These are phyloP conservation scores for Zasmidium citrigriseum DNA, from an alignment of 2,329 filamentous ascomycete species.

Conservation along the genomic window DNA sequence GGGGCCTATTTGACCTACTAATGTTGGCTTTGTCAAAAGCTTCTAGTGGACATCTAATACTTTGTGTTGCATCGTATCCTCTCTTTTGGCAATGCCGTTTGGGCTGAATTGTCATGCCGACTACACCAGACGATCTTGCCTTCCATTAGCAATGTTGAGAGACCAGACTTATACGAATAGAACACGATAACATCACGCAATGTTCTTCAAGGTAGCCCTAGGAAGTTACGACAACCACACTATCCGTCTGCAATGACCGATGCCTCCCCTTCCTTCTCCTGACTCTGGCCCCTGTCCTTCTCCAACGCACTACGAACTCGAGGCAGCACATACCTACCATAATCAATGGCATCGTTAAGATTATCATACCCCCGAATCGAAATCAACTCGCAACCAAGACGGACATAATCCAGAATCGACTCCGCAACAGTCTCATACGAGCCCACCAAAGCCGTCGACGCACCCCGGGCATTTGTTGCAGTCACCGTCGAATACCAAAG, in stretches of 20 bases:
- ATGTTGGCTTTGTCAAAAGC: too few species aligned
- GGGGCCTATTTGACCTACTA: too few species aligned
- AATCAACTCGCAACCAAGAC: conserved; percentile 58
- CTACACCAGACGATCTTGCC: too few species aligned
- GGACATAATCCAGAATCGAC: conserved; percentile 59
- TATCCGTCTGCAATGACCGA: background rate
- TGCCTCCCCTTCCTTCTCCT: conserved; percentile 1
- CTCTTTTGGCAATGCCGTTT: background rate
- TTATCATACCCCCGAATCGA: conserved; percentile 65
- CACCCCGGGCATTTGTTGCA: conserved; percentile 60
- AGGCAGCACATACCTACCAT: conserved; percentile 58
- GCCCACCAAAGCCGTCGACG: conserved; percentile 61
- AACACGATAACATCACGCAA: too few species aligned
- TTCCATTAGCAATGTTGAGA: too few species aligned
- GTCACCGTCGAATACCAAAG: conserved; percentile 66
- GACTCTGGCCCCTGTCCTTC: conserved; percentile 23
- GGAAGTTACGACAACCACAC: too few species aligned
- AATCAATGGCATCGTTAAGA: conserved; percentile 61
- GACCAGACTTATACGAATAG: too few species aligned
- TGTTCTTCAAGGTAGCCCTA: too few species aligned
- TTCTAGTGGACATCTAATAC: background rate
- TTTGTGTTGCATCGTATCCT: background rate
- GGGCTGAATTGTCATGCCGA: too few species aligned
- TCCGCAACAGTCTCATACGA: conserved; percentile 55
- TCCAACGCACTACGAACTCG: conserved; percentile 44